Evolutionary conservation across 148 eudicot genomes (phyloP).

Genomic region (Talinum fruticosum): DNA sequence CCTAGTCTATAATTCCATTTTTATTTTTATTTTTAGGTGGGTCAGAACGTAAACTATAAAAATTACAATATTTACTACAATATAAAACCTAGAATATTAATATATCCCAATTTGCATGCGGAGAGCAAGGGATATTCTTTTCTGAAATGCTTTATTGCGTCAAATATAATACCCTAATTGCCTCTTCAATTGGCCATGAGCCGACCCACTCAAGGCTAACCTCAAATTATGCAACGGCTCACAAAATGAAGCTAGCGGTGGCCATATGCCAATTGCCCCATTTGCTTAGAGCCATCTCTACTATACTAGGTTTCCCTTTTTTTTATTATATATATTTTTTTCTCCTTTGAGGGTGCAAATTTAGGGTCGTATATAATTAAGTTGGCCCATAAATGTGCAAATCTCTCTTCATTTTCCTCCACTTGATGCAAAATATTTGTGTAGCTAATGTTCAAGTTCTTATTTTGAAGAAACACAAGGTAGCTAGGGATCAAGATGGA

Average conservation of each 20-base stretch:
- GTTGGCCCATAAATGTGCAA: not conserved
- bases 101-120: not conserved
- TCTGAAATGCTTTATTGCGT: not conserved
- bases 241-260: not conserved
- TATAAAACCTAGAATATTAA: not conserved
- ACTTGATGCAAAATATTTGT: not conserved
- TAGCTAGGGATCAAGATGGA: not conserved
- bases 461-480: not conserved
- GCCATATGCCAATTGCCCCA: slow-evolving; percentile 4
- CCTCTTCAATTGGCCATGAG: not conserved
- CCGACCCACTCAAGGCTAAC: not conserved
- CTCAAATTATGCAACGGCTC: not conserved
- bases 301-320: not conserved
- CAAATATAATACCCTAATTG: not conserved
- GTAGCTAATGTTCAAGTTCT: not conserved
- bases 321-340: not conserved
- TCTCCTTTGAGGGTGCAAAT: not conserved
- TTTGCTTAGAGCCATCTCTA: not conserved
- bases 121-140: not conserved
- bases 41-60: not conserved
- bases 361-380: not conserved
- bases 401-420: not conserved
- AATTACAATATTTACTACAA: not conserved
- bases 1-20: not conserved
- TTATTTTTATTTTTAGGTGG: not conserved